These are phyloP conservation scores for Noccaea bulbosa DNA, from an alignment of 345 rosid species.

Conservation along the genomic window DNA sequence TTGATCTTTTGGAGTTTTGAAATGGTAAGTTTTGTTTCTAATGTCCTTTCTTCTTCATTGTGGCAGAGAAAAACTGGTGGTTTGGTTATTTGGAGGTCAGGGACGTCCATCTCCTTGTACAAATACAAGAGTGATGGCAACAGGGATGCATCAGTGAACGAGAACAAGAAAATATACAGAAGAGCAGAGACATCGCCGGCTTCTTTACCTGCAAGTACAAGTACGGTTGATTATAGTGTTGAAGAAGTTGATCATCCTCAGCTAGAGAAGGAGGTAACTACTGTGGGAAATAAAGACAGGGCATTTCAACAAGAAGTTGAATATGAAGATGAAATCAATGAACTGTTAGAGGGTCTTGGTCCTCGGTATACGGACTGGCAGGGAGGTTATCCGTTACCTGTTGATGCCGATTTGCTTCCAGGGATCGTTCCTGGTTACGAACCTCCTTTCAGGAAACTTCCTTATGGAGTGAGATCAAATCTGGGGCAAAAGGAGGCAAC, in stretches of 20 bases:
- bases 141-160: constrained; percentile 54
- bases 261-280: constrained; percentile 35
- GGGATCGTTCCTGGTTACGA: constrained; percentile 76
- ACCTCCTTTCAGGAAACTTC: constrained; percentile 89
- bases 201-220: constrained; percentile 40
- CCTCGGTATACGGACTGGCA: constrained; percentile 93
- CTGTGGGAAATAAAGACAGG: constrained; percentile 41
- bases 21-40: not conserved
- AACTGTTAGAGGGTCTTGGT: constrained; percentile 78
- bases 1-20: constrained; percentile 13
- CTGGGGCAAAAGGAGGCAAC: constrained; percentile 72
- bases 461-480: constrained; percentile 84
- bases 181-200: constrained; percentile 48
- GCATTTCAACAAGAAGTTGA: constrained; percentile 49
- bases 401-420: constrained; percentile 94
- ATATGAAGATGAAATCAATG: constrained; percentile 81
- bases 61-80: constrained; percentile 94
- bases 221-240: constrained; percentile 33
- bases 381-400: constrained; percentile 81
- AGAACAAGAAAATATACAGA: constrained; percentile 53
- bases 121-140: constrained; percentile 74
- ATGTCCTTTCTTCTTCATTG: constrained; percentile 11
- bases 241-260: constrained; percentile 42
- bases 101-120: constrained; percentile 75
- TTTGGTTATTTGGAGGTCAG: constrained; percentile 96